These are phyloP conservation scores for Nakazawaea ernobii DNA, from an alignment of 805 yeast genomes.

Conservation along the genomic window DNA sequence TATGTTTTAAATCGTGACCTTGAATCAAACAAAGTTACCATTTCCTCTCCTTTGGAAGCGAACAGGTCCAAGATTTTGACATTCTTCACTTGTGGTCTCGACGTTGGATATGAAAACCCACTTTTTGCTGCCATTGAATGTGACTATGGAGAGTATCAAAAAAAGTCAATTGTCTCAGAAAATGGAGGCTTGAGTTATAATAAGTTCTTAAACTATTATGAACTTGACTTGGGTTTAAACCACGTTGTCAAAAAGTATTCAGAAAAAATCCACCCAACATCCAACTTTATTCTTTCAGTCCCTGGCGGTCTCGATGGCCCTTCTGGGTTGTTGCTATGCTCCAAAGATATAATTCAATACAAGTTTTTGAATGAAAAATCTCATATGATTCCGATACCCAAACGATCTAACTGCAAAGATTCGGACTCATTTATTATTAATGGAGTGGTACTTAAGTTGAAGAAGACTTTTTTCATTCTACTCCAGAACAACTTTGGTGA, in stretches of 20 bases:
- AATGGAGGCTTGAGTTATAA: slow-evolving; percentile 10
- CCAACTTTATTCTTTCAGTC: slow-evolving; percentile 55
- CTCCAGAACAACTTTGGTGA: slow-evolving; percentile 73
- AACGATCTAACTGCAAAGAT: slow-evolving; percentile 24
- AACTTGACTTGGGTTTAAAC: slow-evolving; percentile 81
- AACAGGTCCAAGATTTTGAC: slow-evolving; percentile 46
- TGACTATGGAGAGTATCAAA: slow-evolving; percentile 34
- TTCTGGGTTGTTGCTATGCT: slow-evolving; percentile 63
- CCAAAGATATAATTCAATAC: slow-evolving; percentile 48
- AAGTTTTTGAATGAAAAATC: slow-evolving; percentile 32
- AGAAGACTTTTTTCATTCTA: slow-evolving; percentile 57
- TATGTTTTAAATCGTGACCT: slow-evolving; percentile 54
- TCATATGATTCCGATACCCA: slow-evolving; percentile 50
- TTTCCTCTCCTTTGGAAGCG: slow-evolving; percentile 75
- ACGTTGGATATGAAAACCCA: slow-evolving; percentile 80
- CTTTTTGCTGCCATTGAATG: slow-evolving; percentile 75
- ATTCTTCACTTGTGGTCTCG: slow-evolving; percentile 51
- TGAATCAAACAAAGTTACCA: slow-evolving; percentile 34
- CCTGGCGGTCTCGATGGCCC: slow-evolving; percentile 74
- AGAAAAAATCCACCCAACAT: slow-evolving; percentile 29
- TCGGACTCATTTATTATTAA: slow-evolving; percentile 35
- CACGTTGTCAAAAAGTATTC: slow-evolving; percentile 54
- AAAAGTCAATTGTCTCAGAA: slow-evolving; percentile 11
- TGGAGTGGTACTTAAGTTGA: slow-evolving; percentile 63
- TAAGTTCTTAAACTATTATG: slow-evolving; percentile 57